Evolutionary conservation across 768 basidiomycete genomes (phyloP).

Genomic region (Psilocybe sp.): DNA sequence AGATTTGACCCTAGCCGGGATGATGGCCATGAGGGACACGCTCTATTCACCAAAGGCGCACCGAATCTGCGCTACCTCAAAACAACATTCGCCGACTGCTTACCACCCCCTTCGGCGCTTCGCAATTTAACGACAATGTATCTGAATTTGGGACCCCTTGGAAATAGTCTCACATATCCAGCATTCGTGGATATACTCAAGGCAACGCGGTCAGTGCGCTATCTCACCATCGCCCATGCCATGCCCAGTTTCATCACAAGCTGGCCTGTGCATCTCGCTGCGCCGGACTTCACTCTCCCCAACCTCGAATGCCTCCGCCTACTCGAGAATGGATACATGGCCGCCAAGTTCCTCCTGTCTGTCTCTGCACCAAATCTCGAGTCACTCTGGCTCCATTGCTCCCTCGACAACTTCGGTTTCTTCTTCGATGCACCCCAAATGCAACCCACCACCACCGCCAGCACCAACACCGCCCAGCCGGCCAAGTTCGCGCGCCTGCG

Average conservation of each 20-base stretch:
- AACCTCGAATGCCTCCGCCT: conserved; percentile 29
- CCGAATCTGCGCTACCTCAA: conserved; percentile 23
- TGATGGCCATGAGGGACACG: background rate
- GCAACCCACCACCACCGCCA: background rate
- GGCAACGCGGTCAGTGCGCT: conserved; percentile 20
- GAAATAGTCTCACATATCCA: conserved; percentile 6
- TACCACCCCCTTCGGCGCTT: conserved; percentile 20
- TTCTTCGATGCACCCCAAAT: conserved; percentile 21
- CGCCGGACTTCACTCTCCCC: conserved; percentile 16
- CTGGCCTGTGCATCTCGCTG: conserved; percentile 18
- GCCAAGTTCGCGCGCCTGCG: conserved; percentile 27
- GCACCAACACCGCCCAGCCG: background rate
- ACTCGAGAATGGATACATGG: conserved; percentile 17
- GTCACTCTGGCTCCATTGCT: conserved; percentile 33
- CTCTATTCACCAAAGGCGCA: conserved; percentile 17
- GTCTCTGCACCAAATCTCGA: conserved; percentile 28
- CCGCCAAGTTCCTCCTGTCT: conserved; percentile 24
- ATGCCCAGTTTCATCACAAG: conserved; percentile 6
- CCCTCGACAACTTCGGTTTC: conserved; percentile 16
- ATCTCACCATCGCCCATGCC: conserved; percentile 27
- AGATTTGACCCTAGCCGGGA: conserved; percentile 7
- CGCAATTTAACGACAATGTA: conserved; percentile 30
- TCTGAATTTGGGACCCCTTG: conserved; percentile 16
- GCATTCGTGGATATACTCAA: conserved; percentile 17
- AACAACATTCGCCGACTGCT: conserved; percentile 21